Percentiles rank a stretch among this genome's conserved stretches.
Evolutionary conservation across 805 yeast species (phyloP).

Genomic region (Pachysolen tannophilus): DNA sequence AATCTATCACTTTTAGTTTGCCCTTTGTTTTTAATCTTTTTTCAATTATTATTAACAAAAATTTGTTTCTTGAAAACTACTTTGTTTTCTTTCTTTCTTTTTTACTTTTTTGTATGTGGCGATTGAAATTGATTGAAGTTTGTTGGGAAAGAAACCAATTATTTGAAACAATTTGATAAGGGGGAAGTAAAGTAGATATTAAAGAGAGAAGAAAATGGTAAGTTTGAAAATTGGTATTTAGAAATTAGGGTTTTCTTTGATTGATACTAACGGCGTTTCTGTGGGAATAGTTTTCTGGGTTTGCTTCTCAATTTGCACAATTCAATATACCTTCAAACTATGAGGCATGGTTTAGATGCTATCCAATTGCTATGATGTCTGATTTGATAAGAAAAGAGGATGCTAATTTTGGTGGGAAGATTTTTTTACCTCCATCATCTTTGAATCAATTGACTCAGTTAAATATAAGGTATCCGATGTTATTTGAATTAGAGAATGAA

Average conservation of each 20-base stretch:
- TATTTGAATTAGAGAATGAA: slow-evolving; percentile 72
- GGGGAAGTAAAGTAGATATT: too few relatives aligned
- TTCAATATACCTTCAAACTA: slow-evolving; percentile 32
- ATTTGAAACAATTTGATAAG: too few relatives aligned
- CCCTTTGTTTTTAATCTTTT: too few relatives aligned
- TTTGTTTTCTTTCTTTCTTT: too few relatives aligned
- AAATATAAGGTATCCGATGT: slow-evolving; percentile 93
- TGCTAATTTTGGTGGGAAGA: slow-evolving; percentile 92
- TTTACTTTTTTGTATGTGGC: too few relatives aligned
- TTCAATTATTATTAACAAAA: too few relatives aligned
- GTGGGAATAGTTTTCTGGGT: slow-evolving; percentile 7
- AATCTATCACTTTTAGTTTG: too few relatives aligned
- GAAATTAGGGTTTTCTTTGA: not conserved
- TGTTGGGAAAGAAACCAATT: too few relatives aligned
- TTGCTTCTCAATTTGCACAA: slow-evolving; percentile 6
- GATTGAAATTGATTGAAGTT: too few relatives aligned
- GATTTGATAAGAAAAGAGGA: slow-evolving; percentile 63
- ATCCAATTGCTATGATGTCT: slow-evolving; percentile 88
- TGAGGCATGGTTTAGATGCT: slow-evolving; percentile 86
- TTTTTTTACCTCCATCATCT: slow-evolving; percentile 90
- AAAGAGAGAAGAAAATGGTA: slow-evolving; percentile 1
- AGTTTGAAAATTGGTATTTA: too few relatives aligned
- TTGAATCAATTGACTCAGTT: slow-evolving; percentile 81
- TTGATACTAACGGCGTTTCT: not conserved
- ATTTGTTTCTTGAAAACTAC: too few relatives aligned